Percentiles rank a stretch among this genome's conserved stretches.
phyloP scores from a whole-genome alignment of 2,329 filamentous ascomycete species.

The Fusarium agapanthi region DNA sequence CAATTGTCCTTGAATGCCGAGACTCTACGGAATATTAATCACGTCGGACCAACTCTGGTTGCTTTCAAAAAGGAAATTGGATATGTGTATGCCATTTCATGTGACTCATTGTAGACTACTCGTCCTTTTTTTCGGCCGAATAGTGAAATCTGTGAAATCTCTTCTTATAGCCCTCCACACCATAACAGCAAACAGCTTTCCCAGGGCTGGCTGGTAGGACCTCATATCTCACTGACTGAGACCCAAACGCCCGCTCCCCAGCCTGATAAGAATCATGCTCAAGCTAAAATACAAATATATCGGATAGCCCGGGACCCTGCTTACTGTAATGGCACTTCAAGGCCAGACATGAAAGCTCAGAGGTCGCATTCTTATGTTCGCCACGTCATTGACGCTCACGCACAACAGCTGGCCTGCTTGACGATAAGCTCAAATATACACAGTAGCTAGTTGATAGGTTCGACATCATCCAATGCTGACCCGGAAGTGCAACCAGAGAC shows the following conservation, averaged over 20 bases:
- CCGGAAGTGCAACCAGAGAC: neutral
- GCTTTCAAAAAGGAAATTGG: neutral
- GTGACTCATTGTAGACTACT: conserved; percentile 10
- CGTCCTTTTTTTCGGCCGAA: conserved; percentile 1
- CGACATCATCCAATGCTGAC: conserved; percentile 3
- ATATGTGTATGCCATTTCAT: neutral
- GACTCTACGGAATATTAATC: neutral
- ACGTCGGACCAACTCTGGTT: neutral
- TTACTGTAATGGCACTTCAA: conserved; percentile 17
- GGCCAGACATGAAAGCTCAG: neutral
- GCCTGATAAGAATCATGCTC: conserved; percentile 3
- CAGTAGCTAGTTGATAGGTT: neutral
- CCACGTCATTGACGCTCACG: conserved; percentile 21
- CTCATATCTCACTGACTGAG: conserved; percentile 1
- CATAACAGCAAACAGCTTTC: neutral
- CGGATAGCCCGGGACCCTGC: conserved; percentile 34
- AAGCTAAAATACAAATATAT: neutral
- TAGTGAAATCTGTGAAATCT: neutral
- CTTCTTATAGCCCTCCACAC: neutral
- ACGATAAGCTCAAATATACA: neutral
- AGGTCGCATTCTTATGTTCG: neutral
- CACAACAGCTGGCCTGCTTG: neutral
- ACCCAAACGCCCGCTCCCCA: neutral
- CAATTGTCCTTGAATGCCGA: neutral
- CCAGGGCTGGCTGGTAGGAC: neutral